Evolutionary conservation across 73 alveolate genomes (phyloP).

Genomic region (Breviolum minutum): DNA sequence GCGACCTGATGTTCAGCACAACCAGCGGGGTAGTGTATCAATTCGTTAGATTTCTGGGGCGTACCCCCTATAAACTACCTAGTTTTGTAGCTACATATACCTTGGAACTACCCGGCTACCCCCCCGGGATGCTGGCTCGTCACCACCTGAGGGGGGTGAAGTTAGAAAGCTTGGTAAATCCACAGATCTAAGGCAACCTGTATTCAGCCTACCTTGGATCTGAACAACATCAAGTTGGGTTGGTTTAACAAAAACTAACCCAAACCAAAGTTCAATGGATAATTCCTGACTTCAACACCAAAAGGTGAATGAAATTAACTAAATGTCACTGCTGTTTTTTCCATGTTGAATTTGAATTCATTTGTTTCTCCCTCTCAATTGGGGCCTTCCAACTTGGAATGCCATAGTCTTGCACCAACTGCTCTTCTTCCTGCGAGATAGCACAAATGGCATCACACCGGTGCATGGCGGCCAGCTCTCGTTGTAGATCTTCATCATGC

Average conservation of each 20-base stretch:
- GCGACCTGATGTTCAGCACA: not conserved
- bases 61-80: too few relatives aligned
- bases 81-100: too few relatives aligned
- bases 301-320: not conserved
- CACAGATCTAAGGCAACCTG: too few relatives aligned
- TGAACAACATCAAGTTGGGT: too few relatives aligned
- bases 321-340: not conserved
- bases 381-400: slow-evolving; percentile 67
- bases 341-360: not conserved
- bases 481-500: slow-evolving; percentile 54
- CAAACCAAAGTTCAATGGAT: too few relatives aligned
- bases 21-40: too few relatives aligned
- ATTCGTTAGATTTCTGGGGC: too few relatives aligned
- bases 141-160: not conserved
- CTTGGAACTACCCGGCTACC: not conserved
- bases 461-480: slow-evolving; percentile 88
- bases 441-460: slow-evolving; percentile 74
- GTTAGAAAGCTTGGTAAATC: too few relatives aligned
- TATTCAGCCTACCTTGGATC: too few relatives aligned
- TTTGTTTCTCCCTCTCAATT: not conserved
- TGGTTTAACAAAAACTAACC: too few relatives aligned
- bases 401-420: slow-evolving; percentile 58
- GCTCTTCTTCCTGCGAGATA: slow-evolving; percentile 41
- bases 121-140: not conserved
- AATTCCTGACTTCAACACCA: not conserved